Conservation (phyloP, 1,284 basidiomycete species). For the Coniophora puteana region DNA sequence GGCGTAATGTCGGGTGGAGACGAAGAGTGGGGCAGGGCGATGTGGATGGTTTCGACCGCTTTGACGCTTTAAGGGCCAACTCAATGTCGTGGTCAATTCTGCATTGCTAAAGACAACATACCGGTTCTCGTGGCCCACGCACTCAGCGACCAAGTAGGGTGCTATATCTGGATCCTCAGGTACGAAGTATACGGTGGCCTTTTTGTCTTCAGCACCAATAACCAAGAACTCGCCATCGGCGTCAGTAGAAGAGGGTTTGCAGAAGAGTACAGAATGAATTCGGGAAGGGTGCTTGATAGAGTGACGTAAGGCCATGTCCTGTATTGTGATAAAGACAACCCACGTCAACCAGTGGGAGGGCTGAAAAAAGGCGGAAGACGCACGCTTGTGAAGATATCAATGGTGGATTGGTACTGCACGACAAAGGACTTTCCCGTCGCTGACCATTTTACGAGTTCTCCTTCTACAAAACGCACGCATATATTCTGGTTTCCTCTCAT, state of each 20-base stretch:
- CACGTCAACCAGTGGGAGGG: not conserved
- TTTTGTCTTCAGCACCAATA: conserved; percentile 84
- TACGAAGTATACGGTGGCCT: conserved; percentile 69
- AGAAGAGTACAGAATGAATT: conserved; percentile 79
- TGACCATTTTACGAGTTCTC: conserved; percentile 85
- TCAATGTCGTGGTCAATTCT: conserved; percentile 1
- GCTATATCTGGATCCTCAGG: conserved; percentile 34
- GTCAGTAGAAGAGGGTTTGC: conserved; percentile 45
- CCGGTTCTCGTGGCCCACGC: conserved; percentile 76
- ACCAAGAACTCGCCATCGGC: conserved; percentile 66
- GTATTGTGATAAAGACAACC: conserved; percentile 7
- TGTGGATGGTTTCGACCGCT: conserved; percentile 57
- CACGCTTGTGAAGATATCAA: conserved; percentile 82
- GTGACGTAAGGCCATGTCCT: conserved; percentile 73
- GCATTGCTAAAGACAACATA: conserved; percentile 26
- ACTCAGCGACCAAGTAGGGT: conserved; percentile 54
- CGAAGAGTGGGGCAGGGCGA: conserved; percentile 45
- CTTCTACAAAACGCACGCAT: conserved; percentile 54
- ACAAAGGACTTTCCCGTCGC: conserved; percentile 71
- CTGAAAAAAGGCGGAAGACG: conserved; percentile 22
- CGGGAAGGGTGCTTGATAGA: conserved; percentile 74
- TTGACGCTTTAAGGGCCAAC: conserved; percentile 73
- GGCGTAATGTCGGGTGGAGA: conserved; percentile 13
- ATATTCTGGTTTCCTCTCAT: not conserved
- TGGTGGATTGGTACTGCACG: conserved; percentile 72